These are phyloP conservation scores for Scedosporium minutisporum DNA, from an alignment of 2,329 filamentous ascomycete species.

Conservation along the genomic window DNA sequence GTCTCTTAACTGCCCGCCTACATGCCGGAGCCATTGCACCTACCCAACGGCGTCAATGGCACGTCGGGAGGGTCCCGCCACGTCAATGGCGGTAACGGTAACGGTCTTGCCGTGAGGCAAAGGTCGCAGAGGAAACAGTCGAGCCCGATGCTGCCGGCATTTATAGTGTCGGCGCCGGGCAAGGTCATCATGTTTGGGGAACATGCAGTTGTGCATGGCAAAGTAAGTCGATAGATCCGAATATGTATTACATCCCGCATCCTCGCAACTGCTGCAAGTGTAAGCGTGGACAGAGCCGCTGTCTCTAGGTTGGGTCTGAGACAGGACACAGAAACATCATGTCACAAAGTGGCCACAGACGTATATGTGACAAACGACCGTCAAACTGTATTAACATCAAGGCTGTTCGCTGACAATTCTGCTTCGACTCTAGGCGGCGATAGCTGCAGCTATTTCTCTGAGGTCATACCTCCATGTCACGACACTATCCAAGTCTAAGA, in stretches of 20 bases:
- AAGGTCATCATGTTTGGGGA: conserved; percentile 99
- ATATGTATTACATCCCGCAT: neutral
- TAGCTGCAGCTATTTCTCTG: conserved; percentile 89
- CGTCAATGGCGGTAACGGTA: conserved; percentile 22
- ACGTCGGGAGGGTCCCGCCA: conserved; percentile 12
- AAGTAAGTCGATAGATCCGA: conserved; percentile 42
- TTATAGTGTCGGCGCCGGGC: conserved; percentile 96
- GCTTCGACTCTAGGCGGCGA: conserved; percentile 54
- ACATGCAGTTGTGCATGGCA: conserved; percentile 95
- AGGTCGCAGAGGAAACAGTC: conserved; percentile 47
- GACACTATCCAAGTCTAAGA: conserved; percentile 81
- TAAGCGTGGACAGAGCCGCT: neutral
- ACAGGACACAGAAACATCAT: too few species aligned
- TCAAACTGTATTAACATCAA: neutral
- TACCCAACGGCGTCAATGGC: conserved; percentile 16
- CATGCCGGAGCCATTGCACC: conserved; percentile 8
- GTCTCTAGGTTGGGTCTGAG: neutral
- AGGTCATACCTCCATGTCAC: conserved; percentile 96
- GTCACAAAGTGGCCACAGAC: too few species aligned
- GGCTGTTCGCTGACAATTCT: neutral
- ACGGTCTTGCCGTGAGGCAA: conserved; percentile 22
- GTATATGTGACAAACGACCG: too few species aligned
- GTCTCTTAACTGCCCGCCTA: neutral
- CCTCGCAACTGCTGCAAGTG: neutral
- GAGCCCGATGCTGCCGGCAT: conserved; percentile 68